Evolutionary conservation across 148 eudicot genomes (phyloP).

Genomic region (Heliosperma pusillum): DNA sequence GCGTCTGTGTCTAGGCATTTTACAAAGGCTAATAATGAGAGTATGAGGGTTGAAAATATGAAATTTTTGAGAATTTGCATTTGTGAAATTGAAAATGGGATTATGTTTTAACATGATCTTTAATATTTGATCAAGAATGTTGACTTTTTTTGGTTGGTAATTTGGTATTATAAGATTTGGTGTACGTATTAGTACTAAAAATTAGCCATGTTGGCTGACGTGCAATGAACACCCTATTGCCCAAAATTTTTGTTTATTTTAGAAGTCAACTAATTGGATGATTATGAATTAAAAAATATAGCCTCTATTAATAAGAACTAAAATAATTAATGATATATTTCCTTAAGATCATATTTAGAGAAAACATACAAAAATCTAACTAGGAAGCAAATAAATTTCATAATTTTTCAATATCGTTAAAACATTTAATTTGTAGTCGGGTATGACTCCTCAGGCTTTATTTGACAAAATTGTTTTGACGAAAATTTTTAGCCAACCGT

Average conservation of each 20-base stretch:
- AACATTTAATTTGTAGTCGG: no score
- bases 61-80: conserved; percentile 15
- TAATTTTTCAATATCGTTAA: no score
- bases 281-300: not conserved
- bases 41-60: not conserved
- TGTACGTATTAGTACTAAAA: not conserved
- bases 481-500: no score
- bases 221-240: not conserved
- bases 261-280: conserved; percentile 22
- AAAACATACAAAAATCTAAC: no score
- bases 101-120: conserved; percentile 1
- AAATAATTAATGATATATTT: no score
- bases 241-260: no score
- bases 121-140: conserved; percentile 4
- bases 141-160: conserved; percentile 19
- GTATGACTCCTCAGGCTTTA: no score
- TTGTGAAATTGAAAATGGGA: not conserved
- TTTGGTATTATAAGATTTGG: not conserved
- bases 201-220: conserved; percentile 10
- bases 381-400: no score
- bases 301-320: not conserved
- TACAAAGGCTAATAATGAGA: not conserved
- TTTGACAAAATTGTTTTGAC: no score
- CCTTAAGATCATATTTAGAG: no score
- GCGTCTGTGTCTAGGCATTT: not conserved